These are phyloP conservation scores for Diplodia seriata DNA, from an alignment of 2,329 filamentous ascomycete genomes.

Conservation along the genomic window DNA sequence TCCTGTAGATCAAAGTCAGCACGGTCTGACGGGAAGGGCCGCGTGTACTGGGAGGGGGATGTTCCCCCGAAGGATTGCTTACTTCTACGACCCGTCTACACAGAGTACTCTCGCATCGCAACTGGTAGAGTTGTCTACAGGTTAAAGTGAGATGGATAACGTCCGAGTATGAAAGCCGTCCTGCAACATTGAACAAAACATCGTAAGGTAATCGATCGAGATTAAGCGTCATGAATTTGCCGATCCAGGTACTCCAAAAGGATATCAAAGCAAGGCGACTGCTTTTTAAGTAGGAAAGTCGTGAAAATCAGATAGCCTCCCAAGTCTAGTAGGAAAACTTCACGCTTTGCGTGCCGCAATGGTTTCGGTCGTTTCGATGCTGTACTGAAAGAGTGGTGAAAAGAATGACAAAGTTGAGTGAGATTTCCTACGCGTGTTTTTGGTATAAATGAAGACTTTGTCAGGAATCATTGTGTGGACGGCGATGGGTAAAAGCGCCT, in stretches of 20 bases:
- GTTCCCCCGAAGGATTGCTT: conserved; percentile 35
- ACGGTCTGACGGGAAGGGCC: conserved; percentile 28
- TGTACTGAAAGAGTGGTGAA: neutral
- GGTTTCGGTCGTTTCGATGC: neutral
- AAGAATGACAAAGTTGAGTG: conserved; percentile 8
- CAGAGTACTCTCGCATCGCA: conserved; percentile 63
- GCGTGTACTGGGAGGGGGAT: neutral
- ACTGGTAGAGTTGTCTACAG: conserved; percentile 58
- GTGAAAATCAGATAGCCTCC: conserved; percentile 1
- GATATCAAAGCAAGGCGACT: neutral
- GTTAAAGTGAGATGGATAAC: conserved; percentile 61
- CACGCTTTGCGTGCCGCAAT: neutral
- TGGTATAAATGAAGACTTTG: conserved; percentile 15
- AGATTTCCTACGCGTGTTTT: conserved; percentile 23
- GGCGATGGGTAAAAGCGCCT: neutral
- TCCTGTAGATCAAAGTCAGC: conserved; percentile 44
- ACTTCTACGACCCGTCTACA: conserved; percentile 67
- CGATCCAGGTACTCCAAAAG: neutral
- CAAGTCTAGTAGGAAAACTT: neutral
- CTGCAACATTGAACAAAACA: conserved; percentile 66
- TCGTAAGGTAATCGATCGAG: conserved; percentile 66
- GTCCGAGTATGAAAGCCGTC: conserved; percentile 32
- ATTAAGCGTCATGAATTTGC: conserved; percentile 38
- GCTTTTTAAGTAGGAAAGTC: neutral
- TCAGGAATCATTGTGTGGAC: conserved; percentile 4